These are phyloP conservation scores for Panicum hallii DNA, from an alignment of 202 grass and related monocot species.

Conservation along the genomic window DNA sequence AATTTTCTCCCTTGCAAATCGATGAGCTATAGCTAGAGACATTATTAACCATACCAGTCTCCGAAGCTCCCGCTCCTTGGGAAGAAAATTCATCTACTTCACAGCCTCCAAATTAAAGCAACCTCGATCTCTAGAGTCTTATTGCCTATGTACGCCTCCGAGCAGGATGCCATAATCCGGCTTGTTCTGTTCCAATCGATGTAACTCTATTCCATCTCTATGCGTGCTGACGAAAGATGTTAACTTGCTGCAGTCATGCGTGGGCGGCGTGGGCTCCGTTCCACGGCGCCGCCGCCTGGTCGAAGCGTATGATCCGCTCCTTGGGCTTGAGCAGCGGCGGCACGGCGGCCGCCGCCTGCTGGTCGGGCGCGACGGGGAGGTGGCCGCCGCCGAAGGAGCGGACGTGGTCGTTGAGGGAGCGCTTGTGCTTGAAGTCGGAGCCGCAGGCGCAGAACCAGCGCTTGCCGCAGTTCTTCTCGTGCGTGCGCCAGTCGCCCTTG, in stretches of 20 bases:
- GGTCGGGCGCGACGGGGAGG: constrained; percentile 33
- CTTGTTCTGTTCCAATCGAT: background rate
- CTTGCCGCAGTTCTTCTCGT: constrained; percentile 99
- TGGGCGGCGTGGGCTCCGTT: background rate
- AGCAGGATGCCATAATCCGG: background rate
- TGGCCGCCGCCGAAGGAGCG: constrained; percentile 80
- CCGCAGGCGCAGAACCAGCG: constrained; percentile 90
- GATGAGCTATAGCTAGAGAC: constrained; percentile 34
- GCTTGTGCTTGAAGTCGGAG: constrained; percentile 96
- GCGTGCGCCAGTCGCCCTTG: constrained; percentile 98
- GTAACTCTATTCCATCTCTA: background rate
- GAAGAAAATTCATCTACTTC: constrained; percentile 96
- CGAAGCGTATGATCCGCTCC: constrained; percentile 70
- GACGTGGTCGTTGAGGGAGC: constrained; percentile 91
- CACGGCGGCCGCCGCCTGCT: background rate
- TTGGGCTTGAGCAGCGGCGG: constrained; percentile 5
- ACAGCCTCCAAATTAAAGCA: constrained; percentile 43
- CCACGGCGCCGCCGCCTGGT: constrained; percentile 37
- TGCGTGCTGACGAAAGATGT: background rate
- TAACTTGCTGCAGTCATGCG: background rate
- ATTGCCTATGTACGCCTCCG: constrained; percentile 5
- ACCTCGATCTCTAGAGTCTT: constrained; percentile 8
- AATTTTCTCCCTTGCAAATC: constrained; percentile 72
- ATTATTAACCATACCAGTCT: background rate
- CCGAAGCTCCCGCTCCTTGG: constrained; percentile 23